These are phyloP conservation scores for Suillus hirtellus DNA, from an alignment of 768 basidiomycete genomes.

Conservation along the genomic window DNA sequence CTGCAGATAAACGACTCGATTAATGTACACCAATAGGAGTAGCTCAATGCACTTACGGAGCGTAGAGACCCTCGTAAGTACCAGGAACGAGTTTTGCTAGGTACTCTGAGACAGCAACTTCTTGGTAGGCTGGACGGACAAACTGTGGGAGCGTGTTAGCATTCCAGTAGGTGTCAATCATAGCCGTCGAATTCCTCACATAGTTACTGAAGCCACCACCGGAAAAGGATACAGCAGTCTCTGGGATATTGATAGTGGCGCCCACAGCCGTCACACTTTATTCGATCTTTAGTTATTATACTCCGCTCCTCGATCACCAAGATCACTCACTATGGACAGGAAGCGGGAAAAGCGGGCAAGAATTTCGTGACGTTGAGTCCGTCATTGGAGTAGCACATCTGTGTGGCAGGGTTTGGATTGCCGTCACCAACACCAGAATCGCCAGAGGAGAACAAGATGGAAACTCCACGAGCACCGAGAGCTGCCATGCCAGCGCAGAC, in stretches of 20 bases:
- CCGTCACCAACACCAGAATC: conserved; percentile 74
- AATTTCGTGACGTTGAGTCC: conserved; percentile 56
- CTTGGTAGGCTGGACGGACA: conserved; percentile 54
- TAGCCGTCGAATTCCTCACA: conserved; percentile 31
- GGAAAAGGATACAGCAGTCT: conserved; percentile 60
- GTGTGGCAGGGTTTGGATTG: conserved; percentile 51
- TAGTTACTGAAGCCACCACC: conserved; percentile 56
- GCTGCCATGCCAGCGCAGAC: conserved; percentile 64
- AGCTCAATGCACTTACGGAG: conserved; percentile 43
- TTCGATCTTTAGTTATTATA: not conserved
- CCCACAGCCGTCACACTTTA: conserved; percentile 71
- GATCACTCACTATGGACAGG: conserved; percentile 51
- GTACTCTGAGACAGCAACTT: conserved; percentile 43
- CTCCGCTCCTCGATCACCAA: not conserved
- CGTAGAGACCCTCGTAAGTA: conserved; percentile 60
- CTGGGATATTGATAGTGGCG: conserved; percentile 60
- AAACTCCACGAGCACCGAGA: conserved; percentile 69
- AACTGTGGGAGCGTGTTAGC: conserved; percentile 39
- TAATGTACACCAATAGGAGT: conserved; percentile 7
- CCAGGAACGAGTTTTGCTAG: conserved; percentile 46
- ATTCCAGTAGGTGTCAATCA: conserved; percentile 9
- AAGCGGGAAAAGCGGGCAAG: conserved; percentile 60
- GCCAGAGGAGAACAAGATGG: conserved; percentile 65
- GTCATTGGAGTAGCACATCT: conserved; percentile 60
- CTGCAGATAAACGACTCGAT: conserved; percentile 29